phyloP scores from a whole-genome alignment of 2,329 filamentous ascomycete genomes.

The Aureobasidium zeae region DNA sequence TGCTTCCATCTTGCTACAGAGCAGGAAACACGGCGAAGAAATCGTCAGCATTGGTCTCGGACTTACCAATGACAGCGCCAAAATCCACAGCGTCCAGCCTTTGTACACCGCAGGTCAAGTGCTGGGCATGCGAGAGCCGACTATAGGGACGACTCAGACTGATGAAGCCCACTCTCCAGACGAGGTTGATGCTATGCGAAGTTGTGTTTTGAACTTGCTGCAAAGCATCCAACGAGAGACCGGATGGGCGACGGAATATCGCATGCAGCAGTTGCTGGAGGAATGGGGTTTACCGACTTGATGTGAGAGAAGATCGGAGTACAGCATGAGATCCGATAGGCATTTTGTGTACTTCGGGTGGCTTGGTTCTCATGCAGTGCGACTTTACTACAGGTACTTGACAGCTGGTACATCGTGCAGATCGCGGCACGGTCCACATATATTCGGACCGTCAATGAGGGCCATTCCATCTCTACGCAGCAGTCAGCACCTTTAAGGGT shows the following conservation, averaged over 20 bases:
- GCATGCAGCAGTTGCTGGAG: conserved; percentile 45
- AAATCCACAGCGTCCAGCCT: conserved; percentile 50
- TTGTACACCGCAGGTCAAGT: conserved; percentile 56
- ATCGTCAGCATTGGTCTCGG: conserved; percentile 53
- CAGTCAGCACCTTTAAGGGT: too few species aligned
- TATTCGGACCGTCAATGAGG: conserved; percentile 7
- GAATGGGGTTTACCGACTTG: conserved; percentile 31
- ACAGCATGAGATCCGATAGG: too few species aligned
- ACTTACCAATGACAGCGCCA: conserved; percentile 46
- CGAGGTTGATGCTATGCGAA: conserved; percentile 39
- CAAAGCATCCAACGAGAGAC: conserved; percentile 53
- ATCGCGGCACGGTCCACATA: background rate
- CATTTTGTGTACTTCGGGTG: too few species aligned
- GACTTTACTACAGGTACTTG: background rate
- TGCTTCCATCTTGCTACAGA: conserved; percentile 46
- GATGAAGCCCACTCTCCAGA: conserved; percentile 19
- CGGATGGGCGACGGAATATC: conserved; percentile 55
- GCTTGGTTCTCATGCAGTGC: background rate
- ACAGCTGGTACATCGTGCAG: background rate
- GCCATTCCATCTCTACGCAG: too few species aligned
- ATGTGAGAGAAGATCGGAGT: too few species aligned
- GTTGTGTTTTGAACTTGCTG: conserved; percentile 47
- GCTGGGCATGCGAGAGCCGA: conserved; percentile 31
- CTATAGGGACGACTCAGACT: conserved; percentile 20
- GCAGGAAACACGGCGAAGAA: conserved; percentile 49